Evolutionary conservation across 176 grass and related monocot genomes (phyloP), one percentile per base, ranked within the genome.

Genomic region (Phyllostachys edulis): DNA sequence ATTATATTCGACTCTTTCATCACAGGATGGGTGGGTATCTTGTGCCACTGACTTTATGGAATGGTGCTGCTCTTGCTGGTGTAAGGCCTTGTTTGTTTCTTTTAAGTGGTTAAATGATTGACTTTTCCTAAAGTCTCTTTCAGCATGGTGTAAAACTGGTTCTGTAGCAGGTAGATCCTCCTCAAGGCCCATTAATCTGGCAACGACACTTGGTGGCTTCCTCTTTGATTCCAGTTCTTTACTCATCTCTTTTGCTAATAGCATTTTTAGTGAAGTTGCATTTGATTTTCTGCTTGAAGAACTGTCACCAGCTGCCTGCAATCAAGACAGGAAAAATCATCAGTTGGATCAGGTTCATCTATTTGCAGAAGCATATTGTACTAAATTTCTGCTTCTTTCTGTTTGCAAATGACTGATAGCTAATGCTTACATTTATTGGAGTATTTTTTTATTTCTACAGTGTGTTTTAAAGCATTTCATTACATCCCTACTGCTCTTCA

Each of bases 161-260:
- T 65, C 89, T 49, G 87, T 75, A 44, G 64, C 75, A 81, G 93
- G 73, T 56, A 90, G 67, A 73, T 98, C 88, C 27, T 96, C 96
- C 80, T 89, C 93, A 72, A 99, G 89, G 40, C 96, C 96, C 96
- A 99, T 99, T 86, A 99, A 83, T 91, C 87, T 90, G 51, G 89
- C 93, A 79, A 99, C 60, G 37, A 99, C 66, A 90, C 83, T 89
- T 49, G 76, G 73, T 63, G 88, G 32, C 42, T 90, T 92, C 61
- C 82, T 82, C 63, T 82, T 99, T 46, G 77, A 88, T 70, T 90
- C 87, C 14, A 66, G 66, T 81, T 90, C 87, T 50, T 87, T 90
- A 75, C 80, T 83, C 88, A 87, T 99, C 79, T 99, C 93, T 9
- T 96, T 90, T 79, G 83, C 89, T 90, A 99, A 82, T 84, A 99